Evolutionary conservation across 805 yeast species (phyloP), one percentile per base, ranked within the genome.

Genomic region (Nakazawaea laoshanensis): DNA sequence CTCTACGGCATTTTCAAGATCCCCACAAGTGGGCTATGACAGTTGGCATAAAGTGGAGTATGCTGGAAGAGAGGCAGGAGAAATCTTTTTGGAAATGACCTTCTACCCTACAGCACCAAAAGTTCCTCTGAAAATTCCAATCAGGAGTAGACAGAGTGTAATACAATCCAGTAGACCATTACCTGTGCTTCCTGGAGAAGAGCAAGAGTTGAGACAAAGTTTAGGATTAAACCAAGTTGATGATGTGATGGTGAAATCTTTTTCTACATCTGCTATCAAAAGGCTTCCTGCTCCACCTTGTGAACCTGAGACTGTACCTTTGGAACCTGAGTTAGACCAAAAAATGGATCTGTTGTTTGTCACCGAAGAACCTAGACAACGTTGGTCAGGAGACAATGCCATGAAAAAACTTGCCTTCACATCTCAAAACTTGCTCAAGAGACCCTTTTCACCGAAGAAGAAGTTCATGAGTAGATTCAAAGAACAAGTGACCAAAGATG

Each of bases 31-130:
- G 42, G 96, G 95, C 2, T 77, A 70, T 47, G 96, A 92, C 52
- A 65, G 67, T 19, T 89, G 97, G 97, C 83, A 79, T 48, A 74
- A 73, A 19, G 59, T 92, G 37, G 59, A 65, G 26, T 73, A 73
- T 48, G 77, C 76, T 29, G 77, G 74, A 14, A 74, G 77, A 45
- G 74, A 79, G 35, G 95, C 96, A 1, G 98, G 98, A 2, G 83
- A 74, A 53, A 74, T 92, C 1, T 89, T 77, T 53, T 58, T 92
- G 35, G 97, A 92, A 48, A 78, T 92, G 81, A 86, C 96, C 0
- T 92, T 85, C 49, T 85, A 84, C 49, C 92, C 95, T 1, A 50
- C 63, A 2, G 49, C 48, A 1, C 48, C 49, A 2, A 44, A 48
- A 13, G 59, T 58, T 9, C 44, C 44, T 13, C 29, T 38, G 29